A percentile compares a stretch with the other conserved stretches of the same genome.
Evolutionary conservation across 257 asterid species (phyloP).

Genomic region (Fraxinus americana): DNA sequence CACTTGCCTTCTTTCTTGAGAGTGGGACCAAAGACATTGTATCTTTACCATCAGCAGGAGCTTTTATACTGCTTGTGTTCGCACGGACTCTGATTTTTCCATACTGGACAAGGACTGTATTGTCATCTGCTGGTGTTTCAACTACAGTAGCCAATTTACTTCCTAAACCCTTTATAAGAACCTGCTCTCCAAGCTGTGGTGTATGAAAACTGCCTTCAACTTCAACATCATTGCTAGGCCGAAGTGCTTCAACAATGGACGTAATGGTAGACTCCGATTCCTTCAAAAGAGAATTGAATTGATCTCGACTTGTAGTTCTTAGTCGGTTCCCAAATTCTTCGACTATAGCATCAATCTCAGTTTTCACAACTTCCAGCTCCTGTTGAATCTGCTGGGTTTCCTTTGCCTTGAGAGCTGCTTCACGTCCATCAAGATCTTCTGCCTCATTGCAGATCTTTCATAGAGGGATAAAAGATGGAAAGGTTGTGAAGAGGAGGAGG

Average conservation of each 20-base stretch:
- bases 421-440: conserved; percentile 71
- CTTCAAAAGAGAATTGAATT: conserved; percentile 60
- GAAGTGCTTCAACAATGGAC: conserved; percentile 62
- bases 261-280: conserved; percentile 68
- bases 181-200: conserved; percentile 74
- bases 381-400: conserved; percentile 60
- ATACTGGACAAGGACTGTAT: conserved; percentile 72
- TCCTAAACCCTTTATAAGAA: conserved; percentile 65
- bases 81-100: conserved; percentile 80
- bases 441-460: conserved; percentile 72
- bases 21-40: conserved; percentile 37
- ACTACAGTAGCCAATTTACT: conserved; percentile 77
- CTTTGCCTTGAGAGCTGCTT: conserved; percentile 74
- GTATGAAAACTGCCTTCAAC: conserved; percentile 36
- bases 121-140: conserved; percentile 78
- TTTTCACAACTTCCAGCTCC: conserved; percentile 55
- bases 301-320: conserved; percentile 35
- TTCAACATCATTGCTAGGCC: conserved; percentile 40
- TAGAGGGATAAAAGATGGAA: conserved; percentile 12
- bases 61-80: conserved; percentile 40
- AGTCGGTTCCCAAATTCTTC: conserved; percentile 71
- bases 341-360: conserved; percentile 58
- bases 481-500: conserved; percentile 4
- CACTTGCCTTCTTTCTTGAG: conserved; percentile 53
- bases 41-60: conserved; percentile 39